phyloP scores from a whole-genome alignment of 208 protist genomes.

The Angomonas deanei region DNA sequence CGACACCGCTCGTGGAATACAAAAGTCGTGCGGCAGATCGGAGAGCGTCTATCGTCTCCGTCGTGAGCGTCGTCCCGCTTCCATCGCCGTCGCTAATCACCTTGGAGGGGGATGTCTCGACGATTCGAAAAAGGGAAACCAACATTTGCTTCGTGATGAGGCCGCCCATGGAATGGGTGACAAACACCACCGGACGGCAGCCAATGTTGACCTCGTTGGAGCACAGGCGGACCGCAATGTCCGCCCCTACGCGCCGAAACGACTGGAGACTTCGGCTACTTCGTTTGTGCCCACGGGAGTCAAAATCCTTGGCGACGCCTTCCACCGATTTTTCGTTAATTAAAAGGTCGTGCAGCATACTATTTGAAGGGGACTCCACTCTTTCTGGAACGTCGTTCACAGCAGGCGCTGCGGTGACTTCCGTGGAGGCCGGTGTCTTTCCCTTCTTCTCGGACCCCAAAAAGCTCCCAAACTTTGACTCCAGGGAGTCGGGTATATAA shows the following conservation, averaged over 20 bases:
- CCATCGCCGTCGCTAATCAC: not conserved
- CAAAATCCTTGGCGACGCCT: not conserved
- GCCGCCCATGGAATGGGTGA: conserved; percentile 63
- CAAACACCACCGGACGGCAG: conserved; percentile 47
- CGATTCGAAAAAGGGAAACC: conserved; percentile 22
- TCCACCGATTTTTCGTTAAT: not conserved
- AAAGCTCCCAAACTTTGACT: conserved; percentile 1
- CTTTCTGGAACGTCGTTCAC: too few relatives aligned
- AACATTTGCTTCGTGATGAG: conserved; percentile 65
- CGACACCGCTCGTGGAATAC: conserved; percentile 37
- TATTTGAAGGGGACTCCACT: not conserved
- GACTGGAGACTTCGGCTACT: conserved; percentile 17
- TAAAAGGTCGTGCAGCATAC: not conserved
- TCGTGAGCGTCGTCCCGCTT: not conserved
- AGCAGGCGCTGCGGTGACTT: too few relatives aligned
- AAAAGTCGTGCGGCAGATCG: conserved; percentile 20
- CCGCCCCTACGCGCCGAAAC: conserved; percentile 35
- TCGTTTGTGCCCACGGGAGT: not conserved
- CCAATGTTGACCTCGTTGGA: conserved; percentile 33
- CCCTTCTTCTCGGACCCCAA: too few relatives aligned
- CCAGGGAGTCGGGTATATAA: not conserved
- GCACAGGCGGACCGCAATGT: conserved; percentile 38
- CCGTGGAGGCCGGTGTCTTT: not conserved
- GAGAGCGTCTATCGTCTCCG: not conserved
- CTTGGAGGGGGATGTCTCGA: conserved; percentile 2